Evolutionary conservation across 192 early-diverging fungal species (phyloP).

Genomic region (Ambispora gerdemannii): DNA sequence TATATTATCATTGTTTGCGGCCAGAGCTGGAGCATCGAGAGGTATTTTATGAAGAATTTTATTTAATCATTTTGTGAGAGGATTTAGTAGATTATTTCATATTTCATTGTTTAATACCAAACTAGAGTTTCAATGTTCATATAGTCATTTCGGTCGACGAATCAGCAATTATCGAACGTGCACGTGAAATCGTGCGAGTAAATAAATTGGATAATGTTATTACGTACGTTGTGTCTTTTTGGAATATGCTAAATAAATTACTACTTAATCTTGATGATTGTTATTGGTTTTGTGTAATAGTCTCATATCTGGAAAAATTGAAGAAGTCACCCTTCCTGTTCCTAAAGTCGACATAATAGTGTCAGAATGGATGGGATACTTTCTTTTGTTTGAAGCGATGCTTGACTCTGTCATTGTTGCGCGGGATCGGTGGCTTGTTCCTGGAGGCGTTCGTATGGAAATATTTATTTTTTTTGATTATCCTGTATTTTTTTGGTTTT

Average conservation of each 20-base stretch:
- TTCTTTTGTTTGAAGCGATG: slow-evolving; percentile 98
- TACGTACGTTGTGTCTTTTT: slow-evolving; percentile 36
- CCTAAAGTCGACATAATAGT: slow-evolving; percentile 98
- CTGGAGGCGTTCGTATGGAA: slow-evolving; percentile 78
- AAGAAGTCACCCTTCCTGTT: slow-evolving; percentile 91
- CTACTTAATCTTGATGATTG: no score
- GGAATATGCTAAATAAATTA: no score
- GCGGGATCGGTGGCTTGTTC: slow-evolving; percentile 77
- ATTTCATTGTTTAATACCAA: neutral
- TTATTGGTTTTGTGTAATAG: no score
- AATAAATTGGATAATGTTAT: slow-evolving; percentile 89
- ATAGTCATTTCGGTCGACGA: slow-evolving; percentile 67
- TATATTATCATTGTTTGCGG: slow-evolving; percentile 98
- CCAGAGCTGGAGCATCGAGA: slow-evolving; percentile 84
- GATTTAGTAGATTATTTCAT: neutral
- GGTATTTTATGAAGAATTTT: neutral
- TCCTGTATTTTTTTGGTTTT: neutral
- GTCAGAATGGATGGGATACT: slow-evolving; percentile 99
- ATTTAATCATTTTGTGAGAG: neutral
- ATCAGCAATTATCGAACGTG: slow-evolving; percentile 96
- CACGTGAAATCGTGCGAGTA: slow-evolving; percentile 88
- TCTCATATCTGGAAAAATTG: slow-evolving; percentile 95
- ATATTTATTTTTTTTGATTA: no score
- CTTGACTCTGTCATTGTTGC: slow-evolving; percentile 98
- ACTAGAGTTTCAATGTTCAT: neutral